A percentile compares a stretch with the other conserved stretches of the same genome.
Evolutionary conservation across 1,284 basidiomycete species (phyloP).

Genomic region (Pyrrhoderma noxium): DNA sequence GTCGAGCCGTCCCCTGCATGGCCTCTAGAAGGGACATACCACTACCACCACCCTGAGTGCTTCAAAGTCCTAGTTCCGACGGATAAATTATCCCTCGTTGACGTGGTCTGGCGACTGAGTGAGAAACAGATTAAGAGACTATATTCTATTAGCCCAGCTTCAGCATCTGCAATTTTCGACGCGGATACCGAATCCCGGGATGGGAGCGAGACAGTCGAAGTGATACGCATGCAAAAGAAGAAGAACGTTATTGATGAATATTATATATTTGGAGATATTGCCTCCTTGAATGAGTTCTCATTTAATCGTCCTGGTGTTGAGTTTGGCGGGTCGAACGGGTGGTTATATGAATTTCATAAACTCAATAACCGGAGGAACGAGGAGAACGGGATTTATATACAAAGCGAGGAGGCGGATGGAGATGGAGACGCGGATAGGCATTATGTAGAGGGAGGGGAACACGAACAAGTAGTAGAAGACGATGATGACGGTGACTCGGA

Average conservation of each 20-base stretch:
- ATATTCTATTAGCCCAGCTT: background rate
- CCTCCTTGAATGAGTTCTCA: constrained; percentile 4
- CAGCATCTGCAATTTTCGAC: background rate
- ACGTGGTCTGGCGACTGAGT: constrained; percentile 10
- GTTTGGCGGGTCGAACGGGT: constrained; percentile 6
- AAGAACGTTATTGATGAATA: background rate
- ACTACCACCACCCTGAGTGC: background rate
- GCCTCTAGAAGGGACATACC: constrained; percentile 7
- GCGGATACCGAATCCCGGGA: background rate
- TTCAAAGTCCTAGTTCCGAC: constrained; percentile 6
- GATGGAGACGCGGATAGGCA: background rate
- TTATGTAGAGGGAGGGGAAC: too few relatives aligned
- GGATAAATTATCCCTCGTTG: background rate
- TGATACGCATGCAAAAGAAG: background rate
- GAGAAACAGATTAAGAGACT: background rate
- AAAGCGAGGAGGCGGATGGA: background rate
- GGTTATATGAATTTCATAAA: constrained; percentile 11
- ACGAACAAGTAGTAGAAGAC: too few relatives aligned
- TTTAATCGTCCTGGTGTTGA: constrained; percentile 2
- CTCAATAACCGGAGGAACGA: constrained; percentile 8
- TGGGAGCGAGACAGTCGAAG: background rate
- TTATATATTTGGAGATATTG: constrained; percentile 5
- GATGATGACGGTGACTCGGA: constrained; percentile 10
- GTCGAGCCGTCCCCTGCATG: constrained; percentile 5
- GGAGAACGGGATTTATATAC: constrained; percentile 5